Percentiles rank a stretch among this genome's conserved stretches.
These are phyloP conservation scores for Pythium aristosporum DNA, from an alignment of 352 stramenopile genomes.

Conservation along the genomic window DNA sequence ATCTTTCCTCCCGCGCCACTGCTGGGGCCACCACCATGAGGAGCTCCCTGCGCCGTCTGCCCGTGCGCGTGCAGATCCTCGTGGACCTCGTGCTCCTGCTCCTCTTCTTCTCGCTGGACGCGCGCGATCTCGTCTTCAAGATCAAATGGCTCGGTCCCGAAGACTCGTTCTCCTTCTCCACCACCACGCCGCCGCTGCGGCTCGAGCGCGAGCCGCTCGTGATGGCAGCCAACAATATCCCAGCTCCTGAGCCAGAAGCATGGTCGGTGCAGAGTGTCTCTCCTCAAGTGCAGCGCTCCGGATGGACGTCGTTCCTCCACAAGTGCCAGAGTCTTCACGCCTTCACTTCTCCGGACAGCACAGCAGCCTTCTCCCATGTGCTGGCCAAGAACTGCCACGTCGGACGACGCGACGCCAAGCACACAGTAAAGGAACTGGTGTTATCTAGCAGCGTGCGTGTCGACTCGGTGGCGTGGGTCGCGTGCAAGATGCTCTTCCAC, in stretches of 20 bases:
- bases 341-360: background rate
- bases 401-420: constrained; percentile 7
- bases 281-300: background rate
- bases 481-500: constrained; percentile 31
- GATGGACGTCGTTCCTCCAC: constrained; percentile 29
- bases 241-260: background rate
- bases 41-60: constrained; percentile 7
- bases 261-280: background rate
- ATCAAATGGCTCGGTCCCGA: constrained; percentile 26
- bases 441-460: constrained; percentile 19
- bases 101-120: constrained; percentile 25
- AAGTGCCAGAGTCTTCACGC: constrained; percentile 25
- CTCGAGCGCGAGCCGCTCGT: constrained; percentile 11
- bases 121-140: constrained; percentile 31
- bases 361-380: constrained; percentile 17
- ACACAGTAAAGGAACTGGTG: constrained; percentile 13
- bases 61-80: constrained; percentile 22
- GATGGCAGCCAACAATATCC: background rate
- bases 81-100: constrained; percentile 27
- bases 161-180: constrained; percentile 30
- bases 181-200: background rate
- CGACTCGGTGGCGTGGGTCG: constrained; percentile 28
- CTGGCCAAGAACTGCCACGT: constrained; percentile 20
- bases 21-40: background rate
- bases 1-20: background rate